Evolutionary conservation across 73 alveolate species (phyloP).

Genomic region (Tetrahymena thermophila): DNA sequence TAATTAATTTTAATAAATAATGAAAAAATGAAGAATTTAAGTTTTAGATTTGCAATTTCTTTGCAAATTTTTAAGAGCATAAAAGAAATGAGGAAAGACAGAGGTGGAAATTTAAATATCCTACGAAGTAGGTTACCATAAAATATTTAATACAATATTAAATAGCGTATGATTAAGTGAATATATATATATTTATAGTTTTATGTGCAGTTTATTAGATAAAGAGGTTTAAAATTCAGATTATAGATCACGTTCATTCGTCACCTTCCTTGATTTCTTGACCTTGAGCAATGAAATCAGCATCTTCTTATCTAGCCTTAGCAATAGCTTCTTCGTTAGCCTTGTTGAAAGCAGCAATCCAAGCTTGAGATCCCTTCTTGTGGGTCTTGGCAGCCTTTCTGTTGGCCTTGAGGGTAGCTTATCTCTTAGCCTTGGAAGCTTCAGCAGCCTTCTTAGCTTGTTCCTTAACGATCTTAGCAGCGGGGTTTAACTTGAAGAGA

Average conservation of each 20-base stretch:
- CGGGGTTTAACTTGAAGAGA: constrained; percentile 72
- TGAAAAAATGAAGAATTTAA: background rate
- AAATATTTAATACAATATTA: background rate
- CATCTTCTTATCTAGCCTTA: constrained; percentile 4
- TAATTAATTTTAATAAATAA: too few species aligned
- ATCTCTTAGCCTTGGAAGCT: constrained; percentile 39
- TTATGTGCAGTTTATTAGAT: background rate
- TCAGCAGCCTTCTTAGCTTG: constrained; percentile 26
- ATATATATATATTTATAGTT: background rate
- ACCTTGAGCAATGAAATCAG: background rate
- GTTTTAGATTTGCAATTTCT: background rate
- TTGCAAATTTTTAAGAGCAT: background rate
- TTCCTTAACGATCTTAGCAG: constrained; percentile 43
- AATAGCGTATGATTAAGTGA: background rate
- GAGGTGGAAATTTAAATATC: constrained; percentile 1
- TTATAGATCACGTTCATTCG: background rate
- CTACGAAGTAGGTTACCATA: constrained; percentile 1
- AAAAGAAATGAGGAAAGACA: background rate
- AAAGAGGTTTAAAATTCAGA: background rate
- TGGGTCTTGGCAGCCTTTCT: constrained; percentile 44
- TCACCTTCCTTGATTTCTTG: background rate
- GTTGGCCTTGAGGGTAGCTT: constrained; percentile 48
- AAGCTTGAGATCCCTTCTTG: constrained; percentile 29
- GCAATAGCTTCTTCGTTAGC: constrained; percentile 35
- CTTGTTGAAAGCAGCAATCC: constrained; percentile 43